Conservation (phyloP, 768 basidiomycete species). For the Russula brevipes region DNA sequence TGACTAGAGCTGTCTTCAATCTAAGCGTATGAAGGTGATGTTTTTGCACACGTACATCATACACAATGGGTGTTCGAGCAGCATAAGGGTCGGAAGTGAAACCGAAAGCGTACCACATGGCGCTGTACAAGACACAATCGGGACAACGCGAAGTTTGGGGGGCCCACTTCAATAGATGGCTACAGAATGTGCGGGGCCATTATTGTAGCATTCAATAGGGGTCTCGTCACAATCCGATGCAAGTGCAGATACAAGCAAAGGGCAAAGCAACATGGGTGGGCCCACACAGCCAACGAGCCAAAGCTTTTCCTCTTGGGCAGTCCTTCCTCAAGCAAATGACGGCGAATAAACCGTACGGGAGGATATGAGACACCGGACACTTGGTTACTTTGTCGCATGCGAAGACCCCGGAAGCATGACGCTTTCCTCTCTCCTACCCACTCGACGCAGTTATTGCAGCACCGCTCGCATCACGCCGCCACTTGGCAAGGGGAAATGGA, state of each 20-base stretch:
- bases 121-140: not conserved
- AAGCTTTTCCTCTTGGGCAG: too few species aligned
- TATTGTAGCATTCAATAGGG: too few species aligned
- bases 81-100: not conserved
- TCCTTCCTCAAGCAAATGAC: too few species aligned
- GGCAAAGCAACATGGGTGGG: too few species aligned
- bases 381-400: not conserved
- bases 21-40: too few species aligned
- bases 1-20: too few species aligned
- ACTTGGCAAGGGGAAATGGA: not conserved
- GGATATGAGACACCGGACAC: constrained; percentile 8
- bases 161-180: not conserved
- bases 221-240: too few species aligned
- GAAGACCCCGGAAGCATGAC: not conserved
- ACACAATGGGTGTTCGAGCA: not conserved
- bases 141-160: not conserved
- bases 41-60: not conserved
- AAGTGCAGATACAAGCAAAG: too few species aligned
- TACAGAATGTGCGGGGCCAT: not conserved
- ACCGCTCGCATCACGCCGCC: too few species aligned
- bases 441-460: too few species aligned
- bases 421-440: not conserved
- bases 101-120: not conserved
- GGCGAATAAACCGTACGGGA: too few species aligned
- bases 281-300: too few species aligned